These are phyloP conservation scores for Trametes maxima DNA, from an alignment of 768 basidiomycete species.

Conservation along the genomic window DNA sequence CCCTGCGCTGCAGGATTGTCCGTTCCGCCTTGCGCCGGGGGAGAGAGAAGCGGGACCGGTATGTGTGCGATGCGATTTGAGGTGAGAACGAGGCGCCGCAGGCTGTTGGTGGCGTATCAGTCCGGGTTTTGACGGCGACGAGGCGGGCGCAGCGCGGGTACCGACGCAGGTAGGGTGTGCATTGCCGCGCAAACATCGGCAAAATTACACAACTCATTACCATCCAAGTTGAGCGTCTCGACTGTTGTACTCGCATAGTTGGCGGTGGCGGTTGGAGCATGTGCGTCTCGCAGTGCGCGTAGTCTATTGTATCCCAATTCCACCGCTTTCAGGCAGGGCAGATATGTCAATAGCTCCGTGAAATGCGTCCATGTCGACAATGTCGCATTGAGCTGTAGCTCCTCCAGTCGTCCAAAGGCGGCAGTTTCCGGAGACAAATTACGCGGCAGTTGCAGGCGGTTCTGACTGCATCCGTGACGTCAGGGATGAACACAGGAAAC, in stretches of 20 bases:
- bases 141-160: not conserved
- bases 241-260: constrained; percentile 36
- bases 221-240: constrained; percentile 67
- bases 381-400: constrained; percentile 76
- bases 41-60: not conserved
- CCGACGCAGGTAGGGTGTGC: constrained; percentile 48
- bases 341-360: constrained; percentile 46
- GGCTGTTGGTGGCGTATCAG: constrained; percentile 39
- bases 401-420: constrained; percentile 55
- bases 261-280: not conserved
- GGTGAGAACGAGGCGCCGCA: constrained; percentile 67
- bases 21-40: not conserved
- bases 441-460: constrained; percentile 55
- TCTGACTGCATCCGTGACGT: constrained; percentile 51
- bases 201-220: constrained; percentile 67
- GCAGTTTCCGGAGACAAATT: constrained; percentile 34
- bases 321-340: constrained; percentile 56
- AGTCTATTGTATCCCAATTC: constrained; percentile 77
- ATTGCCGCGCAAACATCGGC: constrained; percentile 47
- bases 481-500: constrained; percentile 21
- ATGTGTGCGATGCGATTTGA: constrained; percentile 61
- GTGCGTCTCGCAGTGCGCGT: constrained; percentile 31
- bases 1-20: not conserved
- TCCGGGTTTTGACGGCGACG: not conserved
- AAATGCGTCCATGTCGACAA: constrained; percentile 74